A percentile compares a stretch with the other conserved stretches of the same genome.
Conservation (phyloP, 495 filamentous ascomycete genomes). For the Corynascus novoguineensis region DNA sequence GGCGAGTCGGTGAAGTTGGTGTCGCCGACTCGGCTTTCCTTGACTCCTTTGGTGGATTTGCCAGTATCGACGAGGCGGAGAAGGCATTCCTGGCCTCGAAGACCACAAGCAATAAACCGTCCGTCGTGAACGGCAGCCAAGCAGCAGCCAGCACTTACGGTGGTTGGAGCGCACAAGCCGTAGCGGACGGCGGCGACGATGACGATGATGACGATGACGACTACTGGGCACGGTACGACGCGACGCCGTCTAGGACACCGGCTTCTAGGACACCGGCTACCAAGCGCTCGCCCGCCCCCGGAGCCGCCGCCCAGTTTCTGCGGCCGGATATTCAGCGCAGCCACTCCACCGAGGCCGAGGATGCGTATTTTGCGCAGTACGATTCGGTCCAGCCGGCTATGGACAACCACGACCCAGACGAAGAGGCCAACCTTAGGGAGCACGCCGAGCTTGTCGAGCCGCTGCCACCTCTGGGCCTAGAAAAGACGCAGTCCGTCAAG, state of each 20-base stretch:
- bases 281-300: slow-evolving; percentile 56
- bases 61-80: slow-evolving; percentile 41
- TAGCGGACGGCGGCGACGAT: slow-evolving; percentile 39
- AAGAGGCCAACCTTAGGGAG: slow-evolving; percentile 59
- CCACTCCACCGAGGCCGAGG: slow-evolving; percentile 59
- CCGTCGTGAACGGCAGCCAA: neutral
- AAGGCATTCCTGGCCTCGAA: slow-evolving; percentile 34
- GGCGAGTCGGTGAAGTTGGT: slow-evolving; percentile 77
- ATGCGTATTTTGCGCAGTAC: slow-evolving; percentile 84
- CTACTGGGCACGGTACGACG: slow-evolving; percentile 94
- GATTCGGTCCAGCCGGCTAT: slow-evolving; percentile 82
- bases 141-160: slow-evolving; percentile 9
- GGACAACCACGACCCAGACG: slow-evolving; percentile 78
- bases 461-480: slow-evolving; percentile 35
- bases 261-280: slow-evolving; percentile 62
- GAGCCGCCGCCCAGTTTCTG: slow-evolving; percentile 13
- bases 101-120: slow-evolving; percentile 14
- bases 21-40: slow-evolving; percentile 44
- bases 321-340: slow-evolving; percentile 20
- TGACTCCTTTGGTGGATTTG: slow-evolving; percentile 34
- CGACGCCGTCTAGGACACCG: slow-evolving; percentile 72
- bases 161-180: slow-evolving; percentile 19
- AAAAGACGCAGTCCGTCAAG: slow-evolving; percentile 18
- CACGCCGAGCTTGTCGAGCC: slow-evolving; percentile 34
- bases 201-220: slow-evolving; percentile 77